Percentiles rank a stretch among this genome's conserved stretches.
Evolutionary conservation across 176 grass and related monocot species (phyloP).

Genomic region (Dendrocalamus sinicus): DNA sequence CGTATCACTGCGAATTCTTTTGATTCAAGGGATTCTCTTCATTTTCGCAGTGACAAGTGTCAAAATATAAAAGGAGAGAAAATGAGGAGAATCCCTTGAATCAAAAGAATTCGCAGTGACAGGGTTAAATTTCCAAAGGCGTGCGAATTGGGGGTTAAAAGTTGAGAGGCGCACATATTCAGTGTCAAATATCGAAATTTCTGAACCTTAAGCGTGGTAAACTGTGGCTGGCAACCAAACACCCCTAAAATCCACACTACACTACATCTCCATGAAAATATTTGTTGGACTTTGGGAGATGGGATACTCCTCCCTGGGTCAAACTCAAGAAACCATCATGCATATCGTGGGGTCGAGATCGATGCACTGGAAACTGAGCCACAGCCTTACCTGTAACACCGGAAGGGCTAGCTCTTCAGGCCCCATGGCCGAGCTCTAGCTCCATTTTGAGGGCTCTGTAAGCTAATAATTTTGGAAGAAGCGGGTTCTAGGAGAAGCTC

Average conservation of each 20-base stretch:
- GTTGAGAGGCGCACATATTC: too few relatives aligned
- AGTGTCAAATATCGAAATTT: too few relatives aligned
- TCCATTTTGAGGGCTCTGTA: neutral
- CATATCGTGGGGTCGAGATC: neutral
- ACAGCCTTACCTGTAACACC: neutral
- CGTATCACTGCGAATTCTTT: too few relatives aligned
- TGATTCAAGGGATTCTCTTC: too few relatives aligned
- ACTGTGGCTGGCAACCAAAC: too few relatives aligned
- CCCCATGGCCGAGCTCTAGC: neutral
- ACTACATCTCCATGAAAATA: neutral
- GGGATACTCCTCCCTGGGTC: conserved; percentile 6
- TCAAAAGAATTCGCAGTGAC: too few relatives aligned
- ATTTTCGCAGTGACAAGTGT: too few relatives aligned
- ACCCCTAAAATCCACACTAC: neutral
- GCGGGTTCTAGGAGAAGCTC: neutral
- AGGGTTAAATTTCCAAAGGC: too few relatives aligned
- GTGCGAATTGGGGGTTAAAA: too few relatives aligned
- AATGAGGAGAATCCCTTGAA: too few relatives aligned
- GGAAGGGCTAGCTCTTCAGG: neutral
- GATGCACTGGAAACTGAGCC: neutral
- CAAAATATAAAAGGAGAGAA: too few relatives aligned
- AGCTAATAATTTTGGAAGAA: neutral
- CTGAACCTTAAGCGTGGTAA: too few relatives aligned
- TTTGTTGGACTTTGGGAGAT: conserved; percentile 4
- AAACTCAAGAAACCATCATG: conserved; percentile 23